These are phyloP conservation scores for Plasmodium berghei DNA, from an alignment of 169 alveolate species.

Conservation along the genomic window DNA sequence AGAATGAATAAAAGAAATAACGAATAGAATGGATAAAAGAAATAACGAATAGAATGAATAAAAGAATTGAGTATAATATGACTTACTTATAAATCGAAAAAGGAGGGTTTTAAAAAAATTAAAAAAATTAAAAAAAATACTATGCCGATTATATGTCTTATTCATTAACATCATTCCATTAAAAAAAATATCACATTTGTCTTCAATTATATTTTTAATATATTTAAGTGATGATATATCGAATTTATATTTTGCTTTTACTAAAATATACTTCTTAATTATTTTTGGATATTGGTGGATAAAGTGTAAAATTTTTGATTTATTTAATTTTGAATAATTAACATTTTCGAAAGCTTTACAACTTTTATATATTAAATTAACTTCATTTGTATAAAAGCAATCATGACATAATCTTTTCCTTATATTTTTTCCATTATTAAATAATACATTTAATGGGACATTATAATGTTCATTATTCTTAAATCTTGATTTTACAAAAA, in stretches of 20 bases:
- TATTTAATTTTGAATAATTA: background rate
- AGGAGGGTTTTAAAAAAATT: constrained; percentile 33
- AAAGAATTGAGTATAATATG: too few species aligned
- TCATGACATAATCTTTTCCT: constrained; percentile 64
- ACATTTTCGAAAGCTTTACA: constrained; percentile 65
- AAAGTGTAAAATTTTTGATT: constrained; percentile 11
- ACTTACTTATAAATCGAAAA: constrained; percentile 23
- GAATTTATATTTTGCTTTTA: constrained; percentile 2
- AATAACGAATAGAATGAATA: background rate
- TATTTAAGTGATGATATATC: constrained; percentile 7
- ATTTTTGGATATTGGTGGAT: constrained; percentile 26
- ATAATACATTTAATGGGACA: constrained; percentile 40
- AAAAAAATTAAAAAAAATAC: background rate
- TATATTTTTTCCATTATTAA: constrained; percentile 40
- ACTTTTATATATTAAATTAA: constrained; percentile 43
- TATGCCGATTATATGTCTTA: constrained; percentile 11
- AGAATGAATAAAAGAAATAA: background rate
- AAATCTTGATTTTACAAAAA: constrained; percentile 43
- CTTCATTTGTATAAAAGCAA: constrained; percentile 69
- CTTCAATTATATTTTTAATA: background rate
- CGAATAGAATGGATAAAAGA: too few species aligned
- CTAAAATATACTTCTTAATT: constrained; percentile 19
- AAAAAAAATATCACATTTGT: background rate
- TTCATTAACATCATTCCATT: constrained; percentile 1
- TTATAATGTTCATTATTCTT: constrained; percentile 36